A percentile compares a stretch with the other conserved stretches of the same genome.
phyloP scores from a whole-genome alignment of 2,329 filamentous ascomycete genomes.

The Phaeophleospora eucalypticola region DNA sequence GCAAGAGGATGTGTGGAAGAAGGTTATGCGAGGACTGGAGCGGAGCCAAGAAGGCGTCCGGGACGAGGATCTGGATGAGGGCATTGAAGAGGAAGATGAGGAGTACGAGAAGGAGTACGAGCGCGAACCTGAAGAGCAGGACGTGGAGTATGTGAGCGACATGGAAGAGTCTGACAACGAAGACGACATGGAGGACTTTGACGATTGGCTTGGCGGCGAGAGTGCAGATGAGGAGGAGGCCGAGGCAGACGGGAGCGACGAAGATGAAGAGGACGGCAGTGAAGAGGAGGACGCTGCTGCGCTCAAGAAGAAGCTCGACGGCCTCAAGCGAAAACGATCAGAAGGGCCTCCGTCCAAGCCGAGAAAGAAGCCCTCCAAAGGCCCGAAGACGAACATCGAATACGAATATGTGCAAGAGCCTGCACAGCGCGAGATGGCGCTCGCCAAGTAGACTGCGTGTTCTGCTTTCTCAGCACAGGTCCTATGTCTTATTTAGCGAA shows the following conservation, averaged over 20 bases:
- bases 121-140: constrained; percentile 58
- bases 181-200: constrained; percentile 77
- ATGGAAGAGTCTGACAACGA: constrained; percentile 70
- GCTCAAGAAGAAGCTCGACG: constrained; percentile 54
- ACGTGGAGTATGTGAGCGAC: constrained; percentile 91
- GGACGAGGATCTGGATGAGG: constrained; percentile 85
- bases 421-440: constrained; percentile 42
- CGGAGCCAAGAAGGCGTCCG: constrained; percentile 74
- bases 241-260: constrained; percentile 43
- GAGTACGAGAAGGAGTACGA: constrained; percentile 61
- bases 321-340: constrained; percentile 55
- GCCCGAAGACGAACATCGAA: constrained; percentile 69
- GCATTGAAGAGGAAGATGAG: constrained; percentile 73
- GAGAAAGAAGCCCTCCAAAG: constrained; percentile 55
- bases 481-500: too few species aligned
- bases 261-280: constrained; percentile 45
- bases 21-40: constrained; percentile 87
- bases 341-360: constrained; percentile 50
- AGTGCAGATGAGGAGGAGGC: constrained; percentile 47
- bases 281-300: constrained; percentile 51
- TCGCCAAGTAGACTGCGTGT: too few species aligned
- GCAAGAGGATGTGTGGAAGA: constrained; percentile 94
- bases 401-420: constrained; percentile 67
- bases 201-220: constrained; percentile 86
- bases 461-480: too few species aligned